These are phyloP conservation scores for Pythium pyrilobum DNA, from an alignment of 352 stramenopile species.

Conservation along the genomic window DNA sequence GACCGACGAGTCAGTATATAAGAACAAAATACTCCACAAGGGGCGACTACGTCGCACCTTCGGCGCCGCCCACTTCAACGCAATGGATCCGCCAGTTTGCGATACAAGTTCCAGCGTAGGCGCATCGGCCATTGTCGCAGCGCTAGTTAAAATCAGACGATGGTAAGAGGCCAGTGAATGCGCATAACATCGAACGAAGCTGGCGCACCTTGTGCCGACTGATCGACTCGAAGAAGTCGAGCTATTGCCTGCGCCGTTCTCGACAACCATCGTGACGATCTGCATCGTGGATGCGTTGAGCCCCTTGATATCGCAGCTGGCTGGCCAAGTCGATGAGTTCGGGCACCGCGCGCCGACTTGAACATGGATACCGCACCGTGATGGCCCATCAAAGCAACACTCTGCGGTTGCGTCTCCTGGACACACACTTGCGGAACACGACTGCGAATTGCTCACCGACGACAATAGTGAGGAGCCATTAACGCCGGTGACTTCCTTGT, in stretches of 20 bases:
- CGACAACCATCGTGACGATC: conserved; percentile 19
- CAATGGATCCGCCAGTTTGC: conserved; percentile 28
- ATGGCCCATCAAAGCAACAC: conserved; percentile 19
- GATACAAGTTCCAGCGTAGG: conserved; percentile 20
- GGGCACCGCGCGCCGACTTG: conserved; percentile 15
- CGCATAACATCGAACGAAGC: too few relatives aligned
- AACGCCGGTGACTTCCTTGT: not conserved
- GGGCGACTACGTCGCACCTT: conserved; percentile 19
- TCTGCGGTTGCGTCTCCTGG: not conserved
- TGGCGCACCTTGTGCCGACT: conserved; percentile 21
- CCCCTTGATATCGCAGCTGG: conserved; percentile 28
- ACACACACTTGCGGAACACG: conserved; percentile 6
- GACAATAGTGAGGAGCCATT: not conserved
- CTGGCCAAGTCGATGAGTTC: too few relatives aligned
- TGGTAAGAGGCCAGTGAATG: not conserved
- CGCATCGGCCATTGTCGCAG: conserved; percentile 17
- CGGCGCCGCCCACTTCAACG: conserved; percentile 27
- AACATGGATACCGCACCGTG: conserved; percentile 20
- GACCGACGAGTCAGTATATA: not conserved
- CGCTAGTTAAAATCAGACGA: conserved; percentile 8
- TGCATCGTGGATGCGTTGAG: conserved; percentile 27
- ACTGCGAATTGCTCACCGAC: not conserved
- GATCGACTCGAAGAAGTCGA: conserved; percentile 13
- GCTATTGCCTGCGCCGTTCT: conserved; percentile 34
- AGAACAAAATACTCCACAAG: not conserved